Evolutionary conservation across 1,139 yeast species (phyloP), one percentile per base, ranked within the genome.

Genomic region (Diutina scorzettiae): DNA sequence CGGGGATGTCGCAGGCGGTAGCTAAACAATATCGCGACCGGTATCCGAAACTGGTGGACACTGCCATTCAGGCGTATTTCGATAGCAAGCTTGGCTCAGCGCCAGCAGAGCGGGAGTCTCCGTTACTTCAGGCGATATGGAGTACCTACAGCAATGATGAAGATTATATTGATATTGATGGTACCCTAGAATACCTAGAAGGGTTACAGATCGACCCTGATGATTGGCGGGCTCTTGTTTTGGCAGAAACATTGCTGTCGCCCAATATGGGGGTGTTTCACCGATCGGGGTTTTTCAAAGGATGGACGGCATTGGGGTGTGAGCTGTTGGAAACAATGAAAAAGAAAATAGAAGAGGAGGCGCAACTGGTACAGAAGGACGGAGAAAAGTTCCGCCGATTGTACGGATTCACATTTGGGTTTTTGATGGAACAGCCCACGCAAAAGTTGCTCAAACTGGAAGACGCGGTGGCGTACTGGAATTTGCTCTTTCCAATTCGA

Each of bases 381-480:
- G 7, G 44, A 41, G 2, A 59, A 53, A 1, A 71, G 46, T 75
- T 80, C 53, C 69, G 70, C 44, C 55, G 63, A 29, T 71, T 87
- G 11, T 87, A 89, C 60, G 70, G 69, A 41, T 87, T 76, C 57
- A 71, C 94, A 0, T 89, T 83, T 60, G 71, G 64, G 7, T 82
- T 81, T 51, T 69, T 79, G 33, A 81, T 43, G 87, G 46, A 7
- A 37, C 82, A 34, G 70, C 66, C 23, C 75, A 77, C 4, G 59
- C 58, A 36, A 78, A 74, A 80, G 48, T 63, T 71, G n/a, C 56
- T 89, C 30, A 74, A 60, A 37, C 57, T 66, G 6, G 93, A 81
- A 1, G 69, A 76, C 2, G 91, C 95, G 0, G 62, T 71, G 3
- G 86, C 76, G 25, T 83, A 86, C 58, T 89, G 97, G 98, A 63